phyloP scores from a whole-genome alignment of 1,139 yeast species.

The Geotrichum europaeum region DNA sequence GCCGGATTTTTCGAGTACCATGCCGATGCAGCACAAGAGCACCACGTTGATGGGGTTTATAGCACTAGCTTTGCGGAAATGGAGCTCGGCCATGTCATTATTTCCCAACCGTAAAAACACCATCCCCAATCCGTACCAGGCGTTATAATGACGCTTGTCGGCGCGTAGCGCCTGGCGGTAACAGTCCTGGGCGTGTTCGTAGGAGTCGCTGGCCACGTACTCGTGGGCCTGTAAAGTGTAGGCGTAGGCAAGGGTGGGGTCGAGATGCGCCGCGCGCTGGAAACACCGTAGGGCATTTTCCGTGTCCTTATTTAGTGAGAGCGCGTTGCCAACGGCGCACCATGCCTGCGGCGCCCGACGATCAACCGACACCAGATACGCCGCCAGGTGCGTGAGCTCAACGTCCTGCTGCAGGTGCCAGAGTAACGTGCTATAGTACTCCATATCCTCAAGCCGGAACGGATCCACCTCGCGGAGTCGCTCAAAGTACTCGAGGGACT shows the following conservation, averaged over 20 bases:
- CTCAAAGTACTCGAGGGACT: conserved; percentile 59
- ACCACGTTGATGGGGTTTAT: conserved; percentile 90
- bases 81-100: conserved; percentile 74
- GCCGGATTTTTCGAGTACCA: conserved; percentile 77
- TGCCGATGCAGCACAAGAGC: conserved; percentile 87
- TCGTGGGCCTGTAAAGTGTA: conserved; percentile 95
- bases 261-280: conserved; percentile 65
- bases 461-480: conserved; percentile 64
- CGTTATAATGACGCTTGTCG: conserved; percentile 85
- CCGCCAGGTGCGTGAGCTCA: conserved; percentile 75
- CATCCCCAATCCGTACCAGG: conserved; percentile 95
- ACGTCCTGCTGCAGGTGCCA: conserved; percentile 89
- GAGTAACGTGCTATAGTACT: conserved; percentile 76
- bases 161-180: conserved; percentile 72
- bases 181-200: conserved; percentile 80
- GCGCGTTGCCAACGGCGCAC: conserved; percentile 88
- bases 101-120: conserved; percentile 85
- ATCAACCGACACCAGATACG: conserved; percentile 67
- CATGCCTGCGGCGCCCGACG: conserved; percentile 74
- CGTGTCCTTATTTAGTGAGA: conserved; percentile 76
- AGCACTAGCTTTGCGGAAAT: conserved; percentile 78
- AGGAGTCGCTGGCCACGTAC: conserved; percentile 78
- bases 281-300: conserved; percentile 89
- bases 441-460: conserved; percentile 86
- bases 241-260: conserved; percentile 56